Evolutionary conservation across 2,329 filamentous ascomycete species (phyloP).

Genomic region (Phyllosticta capitalensis): DNA sequence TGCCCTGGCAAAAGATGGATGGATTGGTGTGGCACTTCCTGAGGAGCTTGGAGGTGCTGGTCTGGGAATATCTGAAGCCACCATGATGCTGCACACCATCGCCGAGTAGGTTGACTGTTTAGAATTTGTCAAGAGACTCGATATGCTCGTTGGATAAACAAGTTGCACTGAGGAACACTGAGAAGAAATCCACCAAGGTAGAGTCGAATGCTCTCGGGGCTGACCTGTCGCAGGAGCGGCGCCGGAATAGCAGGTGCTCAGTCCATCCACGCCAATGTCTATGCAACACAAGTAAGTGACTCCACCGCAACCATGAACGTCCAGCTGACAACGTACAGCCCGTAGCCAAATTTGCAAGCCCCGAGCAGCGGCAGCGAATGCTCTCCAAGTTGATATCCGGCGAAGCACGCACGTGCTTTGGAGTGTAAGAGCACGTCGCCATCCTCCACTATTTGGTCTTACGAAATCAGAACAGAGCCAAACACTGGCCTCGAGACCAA

Average conservation of each 20-base stretch:
- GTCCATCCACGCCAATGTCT: constrained; percentile 54
- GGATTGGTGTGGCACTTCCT: constrained; percentile 72
- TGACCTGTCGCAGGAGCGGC: constrained; percentile 40
- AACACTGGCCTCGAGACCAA: constrained; percentile 72
- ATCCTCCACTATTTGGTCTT: background rate
- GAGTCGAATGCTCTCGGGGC: background rate
- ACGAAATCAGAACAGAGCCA: constrained; percentile 52
- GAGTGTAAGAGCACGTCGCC: constrained; percentile 39
- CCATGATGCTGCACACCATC: constrained; percentile 81
- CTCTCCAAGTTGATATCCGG: constrained; percentile 59
- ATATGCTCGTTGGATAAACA: background rate
- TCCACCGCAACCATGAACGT: background rate
- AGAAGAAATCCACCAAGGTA: background rate
- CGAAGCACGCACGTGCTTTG: constrained; percentile 54
- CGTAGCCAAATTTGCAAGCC: constrained; percentile 61
- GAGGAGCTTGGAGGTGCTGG: constrained; percentile 66
- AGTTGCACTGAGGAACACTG: background rate
- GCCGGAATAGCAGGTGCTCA: constrained; percentile 66
- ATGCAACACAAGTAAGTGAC: constrained; percentile 23
- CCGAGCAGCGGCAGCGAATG: constrained; percentile 52
- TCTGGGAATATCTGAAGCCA: constrained; percentile 70
- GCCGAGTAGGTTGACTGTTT: constrained; percentile 43
- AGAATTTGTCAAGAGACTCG: background rate
- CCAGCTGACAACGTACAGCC: constrained; percentile 25
- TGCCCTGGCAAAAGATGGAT: constrained; percentile 63